These are phyloP conservation scores for Fusarium sp. DNA, from an alignment of 2,329 filamentous ascomycete genomes.

Conservation along the genomic window DNA sequence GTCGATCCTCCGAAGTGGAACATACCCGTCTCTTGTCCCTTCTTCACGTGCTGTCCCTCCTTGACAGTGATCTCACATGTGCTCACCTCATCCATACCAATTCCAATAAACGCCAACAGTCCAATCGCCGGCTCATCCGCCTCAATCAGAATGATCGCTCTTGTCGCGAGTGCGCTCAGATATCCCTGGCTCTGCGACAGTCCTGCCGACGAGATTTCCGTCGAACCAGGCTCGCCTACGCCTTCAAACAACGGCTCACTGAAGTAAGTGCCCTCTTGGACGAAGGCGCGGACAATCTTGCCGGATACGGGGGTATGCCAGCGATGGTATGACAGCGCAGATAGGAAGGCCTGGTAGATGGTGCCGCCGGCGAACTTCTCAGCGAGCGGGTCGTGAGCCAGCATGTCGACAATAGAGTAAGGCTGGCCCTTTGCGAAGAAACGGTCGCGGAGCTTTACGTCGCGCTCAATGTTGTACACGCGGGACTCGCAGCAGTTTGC, in stretches of 20 bases:
- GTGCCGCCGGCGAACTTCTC: constrained; percentile 73
- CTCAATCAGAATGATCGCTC: constrained; percentile 79
- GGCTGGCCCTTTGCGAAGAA: constrained; percentile 81
- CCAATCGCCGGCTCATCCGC: constrained; percentile 78
- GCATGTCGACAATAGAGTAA: constrained; percentile 76
- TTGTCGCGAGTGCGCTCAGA: constrained; percentile 75
- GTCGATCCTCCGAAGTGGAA: constrained; percentile 85
- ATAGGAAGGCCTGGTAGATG: constrained; percentile 80
- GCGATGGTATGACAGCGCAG: constrained; percentile 77
- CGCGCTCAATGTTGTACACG: constrained; percentile 65
- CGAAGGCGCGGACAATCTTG: constrained; percentile 69
- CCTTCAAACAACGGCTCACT: constrained; percentile 67
- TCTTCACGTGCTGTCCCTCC: constrained; percentile 75
- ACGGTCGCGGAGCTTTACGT: constrained; percentile 69
- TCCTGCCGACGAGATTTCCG: constrained; percentile 59
- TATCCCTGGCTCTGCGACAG: constrained; percentile 74
- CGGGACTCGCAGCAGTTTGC: constrained; percentile 76
- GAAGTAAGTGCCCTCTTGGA: constrained; percentile 77
- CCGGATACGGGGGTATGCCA: constrained; percentile 81
- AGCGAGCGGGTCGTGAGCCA: constrained; percentile 68
- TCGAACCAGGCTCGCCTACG: constrained; percentile 46
- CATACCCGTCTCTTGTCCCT: constrained; percentile 82
- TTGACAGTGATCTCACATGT: constrained; percentile 79
- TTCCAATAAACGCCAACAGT: constrained; percentile 77
- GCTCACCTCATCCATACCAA: constrained; percentile 84